Evolutionary conservation across 208 protist species (phyloP), one percentile per base, ranked within the genome.

Genomic region (Leishmania turanica): DNA sequence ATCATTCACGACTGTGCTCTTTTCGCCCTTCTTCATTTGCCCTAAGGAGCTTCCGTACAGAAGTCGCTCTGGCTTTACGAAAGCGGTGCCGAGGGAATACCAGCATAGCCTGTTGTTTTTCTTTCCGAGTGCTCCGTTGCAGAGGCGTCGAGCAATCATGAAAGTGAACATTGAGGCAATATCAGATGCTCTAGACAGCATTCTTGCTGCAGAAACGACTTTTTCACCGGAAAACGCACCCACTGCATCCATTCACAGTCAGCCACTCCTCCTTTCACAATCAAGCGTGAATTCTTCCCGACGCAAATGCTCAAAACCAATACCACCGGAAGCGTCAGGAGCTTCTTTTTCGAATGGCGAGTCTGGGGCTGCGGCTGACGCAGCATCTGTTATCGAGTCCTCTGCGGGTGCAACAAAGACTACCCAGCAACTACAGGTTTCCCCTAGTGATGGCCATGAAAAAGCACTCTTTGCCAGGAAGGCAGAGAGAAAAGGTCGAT

Each of bases 131-230:
- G 27, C 37, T 37, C 17, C 15, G 7, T 37, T 73, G 21, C 27
- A 73, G 69, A 71, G 27, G 24, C 21, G 11, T 53, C 9, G 21
- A 45, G 24, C n/a, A 68, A 42, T 68, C 13, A 90, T 90, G 87
- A 77, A 88, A 49, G 62, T 90, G 19, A 81, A 88, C 68, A 62
- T 88, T 8, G 72, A 83, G 66, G 87, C 87, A 24, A 70, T 83
- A 9, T 79, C 81, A 51, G 73, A 84, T 58, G 80, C 83, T 13
- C 71, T 90, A 47, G 79, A 88, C 49, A 77, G 77, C n/a, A 42
- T 90, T 45, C 54, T 90, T 53, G 79, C 79, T 77, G 75, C 79
- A 45, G 47, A 73, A 17, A 19, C 27, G 42, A 66, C 37, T 11
- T 42, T 78, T 11, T 24, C 49, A 54, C 0, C 77, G 45, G 40